phyloP scores from a whole-genome alignment of 177 flowering plant genomes.

The Vitis hybrid region DNA sequence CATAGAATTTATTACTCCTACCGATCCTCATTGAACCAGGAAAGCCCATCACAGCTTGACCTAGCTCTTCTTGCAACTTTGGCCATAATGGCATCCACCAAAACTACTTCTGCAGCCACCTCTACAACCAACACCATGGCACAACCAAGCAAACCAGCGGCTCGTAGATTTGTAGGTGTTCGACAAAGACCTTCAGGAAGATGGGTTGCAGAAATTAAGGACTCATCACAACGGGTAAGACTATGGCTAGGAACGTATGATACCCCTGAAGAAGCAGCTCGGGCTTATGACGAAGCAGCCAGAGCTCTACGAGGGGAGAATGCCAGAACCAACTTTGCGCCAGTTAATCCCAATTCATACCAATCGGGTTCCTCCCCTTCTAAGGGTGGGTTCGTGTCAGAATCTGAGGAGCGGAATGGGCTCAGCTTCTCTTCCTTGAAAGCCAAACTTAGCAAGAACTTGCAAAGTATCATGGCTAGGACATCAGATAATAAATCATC shows the following conservation, averaged over 20 bases:
- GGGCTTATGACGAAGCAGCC: constrained; percentile 58
- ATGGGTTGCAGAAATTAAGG: constrained; percentile 64
- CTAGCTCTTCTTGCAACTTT: background rate
- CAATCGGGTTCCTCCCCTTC: constrained; percentile 7
- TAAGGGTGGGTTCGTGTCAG: background rate
- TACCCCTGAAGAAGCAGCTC: constrained; percentile 54
- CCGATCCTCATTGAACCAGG: background rate
- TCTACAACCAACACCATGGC: constrained; percentile 6
- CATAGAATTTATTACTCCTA: constrained; percentile 1
- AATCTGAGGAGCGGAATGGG: constrained; percentile 19
- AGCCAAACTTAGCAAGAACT: constrained; percentile 67
- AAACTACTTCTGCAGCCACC: constrained; percentile 5
- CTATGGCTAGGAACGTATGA: constrained; percentile 58
- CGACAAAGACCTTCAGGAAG: constrained; percentile 55
- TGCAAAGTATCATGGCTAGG: constrained; percentile 66
- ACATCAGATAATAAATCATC: constrained; percentile 42
- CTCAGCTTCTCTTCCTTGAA: constrained; percentile 62
- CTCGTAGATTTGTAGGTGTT: constrained; percentile 46
- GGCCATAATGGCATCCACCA: constrained; percentile 23
- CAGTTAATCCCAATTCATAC: constrained; percentile 5
- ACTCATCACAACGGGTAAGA: constrained; percentile 47
- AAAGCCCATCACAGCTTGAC: background rate
- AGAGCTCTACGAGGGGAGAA: constrained; percentile 54
- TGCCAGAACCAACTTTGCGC: constrained; percentile 45
- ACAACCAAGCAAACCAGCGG: constrained; percentile 10